Conservation (phyloP, 2,329 filamentous ascomycete genomes). For the Claviceps digitariae region DNA sequence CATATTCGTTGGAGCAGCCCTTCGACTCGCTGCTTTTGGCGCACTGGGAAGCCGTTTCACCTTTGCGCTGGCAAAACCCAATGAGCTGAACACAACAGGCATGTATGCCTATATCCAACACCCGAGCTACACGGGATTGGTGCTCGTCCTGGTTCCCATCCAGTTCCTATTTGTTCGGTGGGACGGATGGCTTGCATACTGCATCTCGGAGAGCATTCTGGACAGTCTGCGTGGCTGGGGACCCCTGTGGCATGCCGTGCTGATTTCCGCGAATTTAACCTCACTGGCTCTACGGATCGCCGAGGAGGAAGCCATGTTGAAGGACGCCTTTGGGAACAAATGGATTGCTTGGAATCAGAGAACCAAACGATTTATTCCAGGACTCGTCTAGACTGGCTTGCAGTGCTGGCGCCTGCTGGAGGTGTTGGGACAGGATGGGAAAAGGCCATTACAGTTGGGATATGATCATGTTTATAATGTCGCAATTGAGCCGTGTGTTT, state of each 20-base stretch:
- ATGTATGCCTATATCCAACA: constrained; percentile 37
- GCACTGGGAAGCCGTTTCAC: constrained; percentile 39
- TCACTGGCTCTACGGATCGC: constrained; percentile 19
- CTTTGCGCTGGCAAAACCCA: constrained; percentile 33
- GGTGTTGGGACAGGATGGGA: not conserved
- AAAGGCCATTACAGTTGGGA: no score
- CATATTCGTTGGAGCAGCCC: constrained; percentile 15
- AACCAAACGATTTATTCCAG: constrained; percentile 36
- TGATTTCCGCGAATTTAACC: not conserved
- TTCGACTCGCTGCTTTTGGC: constrained; percentile 25
- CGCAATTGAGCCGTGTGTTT: no score
- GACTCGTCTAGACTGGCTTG: not conserved
- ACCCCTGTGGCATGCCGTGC: not conserved
- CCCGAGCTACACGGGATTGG: constrained; percentile 34
- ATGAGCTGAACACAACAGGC: constrained; percentile 30
- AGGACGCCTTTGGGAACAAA: constrained; percentile 27
- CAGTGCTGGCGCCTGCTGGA: not conserved
- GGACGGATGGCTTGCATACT: constrained; percentile 27
- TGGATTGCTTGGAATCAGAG: constrained; percentile 34
- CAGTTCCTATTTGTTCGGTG: constrained; percentile 20
- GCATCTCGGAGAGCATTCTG: constrained; percentile 17
- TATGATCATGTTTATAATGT: no score
- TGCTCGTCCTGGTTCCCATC: constrained; percentile 20
- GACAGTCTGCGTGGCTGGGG: not conserved
- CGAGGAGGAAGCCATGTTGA: constrained; percentile 39